These are phyloP conservation scores for Papiliotrema laurentii DNA, from an alignment of 1,284 basidiomycete species.

Conservation along the genomic window DNA sequence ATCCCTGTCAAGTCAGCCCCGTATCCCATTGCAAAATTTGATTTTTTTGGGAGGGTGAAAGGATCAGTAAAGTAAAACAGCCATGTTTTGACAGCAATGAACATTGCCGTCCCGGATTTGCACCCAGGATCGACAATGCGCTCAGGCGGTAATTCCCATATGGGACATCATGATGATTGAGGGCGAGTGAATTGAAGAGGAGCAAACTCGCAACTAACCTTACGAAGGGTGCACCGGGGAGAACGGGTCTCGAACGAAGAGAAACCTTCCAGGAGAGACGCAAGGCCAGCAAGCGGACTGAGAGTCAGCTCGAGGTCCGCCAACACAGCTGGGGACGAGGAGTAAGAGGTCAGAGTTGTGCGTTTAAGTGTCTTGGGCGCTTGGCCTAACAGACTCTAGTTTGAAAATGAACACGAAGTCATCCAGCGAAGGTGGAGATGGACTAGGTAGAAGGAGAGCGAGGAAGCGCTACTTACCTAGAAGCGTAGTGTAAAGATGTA, in stretches of 20 bases:
- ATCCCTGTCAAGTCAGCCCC: too few relatives aligned
- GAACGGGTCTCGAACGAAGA: background rate
- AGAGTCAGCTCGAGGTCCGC: slow-evolving; percentile 1
- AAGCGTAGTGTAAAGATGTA: background rate
- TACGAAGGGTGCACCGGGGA: background rate
- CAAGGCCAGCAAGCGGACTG: background rate
- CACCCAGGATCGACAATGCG: slow-evolving; percentile 26
- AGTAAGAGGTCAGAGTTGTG: slow-evolving; percentile 40
- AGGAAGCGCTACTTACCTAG: background rate
- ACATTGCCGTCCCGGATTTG: slow-evolving; percentile 26
- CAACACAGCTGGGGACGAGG: background rate
- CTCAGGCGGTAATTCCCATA: slow-evolving; percentile 50
- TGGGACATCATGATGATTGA: slow-evolving; percentile 40
- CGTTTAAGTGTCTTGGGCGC: slow-evolving; percentile 47
- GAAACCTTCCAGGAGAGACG: too few relatives aligned
- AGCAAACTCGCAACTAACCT: slow-evolving; percentile 1
- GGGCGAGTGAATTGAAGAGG: background rate
- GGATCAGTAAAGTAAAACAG: slow-evolving; percentile 49
- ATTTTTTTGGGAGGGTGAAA: slow-evolving; percentile 1
- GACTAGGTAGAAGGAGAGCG: slow-evolving; percentile 1
- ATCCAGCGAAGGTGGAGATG: slow-evolving; percentile 27
- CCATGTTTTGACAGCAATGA: slow-evolving; percentile 47
- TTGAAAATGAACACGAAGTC: slow-evolving; percentile 48
- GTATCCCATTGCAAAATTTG: slow-evolving; percentile 2
- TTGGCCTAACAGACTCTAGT: slow-evolving; percentile 51